Evolutionary conservation across 441 rosid genomes (phyloP).

Genomic region (Erysimum cheiri): DNA sequence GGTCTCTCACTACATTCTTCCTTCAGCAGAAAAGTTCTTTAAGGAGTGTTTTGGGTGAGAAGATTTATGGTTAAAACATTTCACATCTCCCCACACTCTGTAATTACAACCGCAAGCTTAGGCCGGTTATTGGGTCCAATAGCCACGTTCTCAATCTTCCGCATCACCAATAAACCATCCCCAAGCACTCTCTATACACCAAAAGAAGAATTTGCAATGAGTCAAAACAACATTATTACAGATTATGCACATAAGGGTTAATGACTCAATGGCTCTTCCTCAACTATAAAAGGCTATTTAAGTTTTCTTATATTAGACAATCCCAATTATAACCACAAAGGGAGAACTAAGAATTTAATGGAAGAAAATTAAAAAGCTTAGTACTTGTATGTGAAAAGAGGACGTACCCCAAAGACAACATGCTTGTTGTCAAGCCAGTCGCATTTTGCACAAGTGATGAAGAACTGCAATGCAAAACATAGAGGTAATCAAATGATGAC

Average conservation of each 20-base stretch:
- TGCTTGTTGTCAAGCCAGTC: conserved; percentile 99
- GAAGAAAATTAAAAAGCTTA: conserved; percentile 17
- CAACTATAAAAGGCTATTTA: background rate
- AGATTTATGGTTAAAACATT: background rate
- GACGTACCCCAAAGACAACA: conserved; percentile 91
- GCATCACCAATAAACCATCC: conserved; percentile 82
- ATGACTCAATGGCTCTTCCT: conserved; percentile 12
- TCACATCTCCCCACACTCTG: conserved; percentile 97
- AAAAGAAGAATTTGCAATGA: conserved; percentile 31
- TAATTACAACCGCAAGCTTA: conserved; percentile 73
- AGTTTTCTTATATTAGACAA: background rate
- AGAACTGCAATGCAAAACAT: conserved; percentile 69
- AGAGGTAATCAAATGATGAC: background rate
- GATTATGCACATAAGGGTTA: conserved; percentile 4
- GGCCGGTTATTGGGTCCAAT: conserved; percentile 91
- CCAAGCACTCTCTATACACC: conserved; percentile 82
- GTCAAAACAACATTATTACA: background rate
- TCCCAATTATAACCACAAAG: conserved; percentile 2
- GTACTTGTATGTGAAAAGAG: background rate
- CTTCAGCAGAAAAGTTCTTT: conserved; percentile 10
- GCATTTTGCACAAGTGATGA: conserved; percentile 89
- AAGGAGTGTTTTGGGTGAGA: conserved; percentile 2
- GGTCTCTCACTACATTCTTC: conserved; percentile 23
- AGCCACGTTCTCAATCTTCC: conserved; percentile 95
- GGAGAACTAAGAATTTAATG: conserved; percentile 9